Evolutionary conservation across 75 land plant species (phyloP).

Genomic region (Sequoiadendron giganteum): DNA sequence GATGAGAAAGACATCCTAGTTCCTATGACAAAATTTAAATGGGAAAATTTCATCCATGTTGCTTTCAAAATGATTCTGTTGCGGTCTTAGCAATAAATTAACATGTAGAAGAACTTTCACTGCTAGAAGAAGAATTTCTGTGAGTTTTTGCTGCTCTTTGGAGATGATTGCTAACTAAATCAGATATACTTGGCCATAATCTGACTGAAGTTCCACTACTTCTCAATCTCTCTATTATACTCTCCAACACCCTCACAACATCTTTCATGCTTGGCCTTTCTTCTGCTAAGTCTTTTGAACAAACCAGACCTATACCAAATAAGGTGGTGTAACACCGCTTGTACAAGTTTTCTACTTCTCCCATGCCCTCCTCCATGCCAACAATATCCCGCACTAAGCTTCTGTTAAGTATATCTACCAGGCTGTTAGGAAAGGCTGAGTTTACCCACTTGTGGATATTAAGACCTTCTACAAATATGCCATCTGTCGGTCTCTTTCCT

Average conservation of each 20-base stretch:
- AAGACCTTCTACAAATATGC: background rate
- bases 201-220: background rate
- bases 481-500: background rate
- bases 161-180: background rate
- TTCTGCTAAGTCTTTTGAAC: background rate
- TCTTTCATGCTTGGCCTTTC: background rate
- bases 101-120: background rate
- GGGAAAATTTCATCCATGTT: too few relatives aligned
- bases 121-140: background rate
- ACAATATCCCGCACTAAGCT: background rate
- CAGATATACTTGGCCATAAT: background rate
- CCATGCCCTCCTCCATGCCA: background rate
- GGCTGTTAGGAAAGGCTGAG: background rate
- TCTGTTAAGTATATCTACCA: background rate
- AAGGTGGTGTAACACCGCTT: background rate
- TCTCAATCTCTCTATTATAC: background rate
- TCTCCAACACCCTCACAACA: background rate
- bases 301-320: background rate
- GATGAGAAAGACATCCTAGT: too few relatives aligned
- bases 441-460: background rate
- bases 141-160: background rate
- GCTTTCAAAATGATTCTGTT: too few relatives aligned
- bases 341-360: background rate
- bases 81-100: background rate
- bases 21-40: too few relatives aligned